phyloP scores from a whole-genome alignment of 176 grass and related monocot genomes.

The Zoysia japonica region DNA sequence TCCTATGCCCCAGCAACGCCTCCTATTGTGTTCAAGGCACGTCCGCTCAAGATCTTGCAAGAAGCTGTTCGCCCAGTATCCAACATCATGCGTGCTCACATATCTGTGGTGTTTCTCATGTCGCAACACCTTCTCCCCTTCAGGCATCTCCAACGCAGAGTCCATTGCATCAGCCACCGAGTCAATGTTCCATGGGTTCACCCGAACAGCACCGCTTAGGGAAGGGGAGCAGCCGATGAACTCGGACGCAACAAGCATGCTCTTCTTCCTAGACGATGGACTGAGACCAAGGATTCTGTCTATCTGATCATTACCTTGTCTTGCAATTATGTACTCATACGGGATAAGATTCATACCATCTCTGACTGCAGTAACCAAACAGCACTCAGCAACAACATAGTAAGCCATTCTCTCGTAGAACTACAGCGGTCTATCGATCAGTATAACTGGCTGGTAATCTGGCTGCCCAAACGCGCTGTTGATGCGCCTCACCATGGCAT shows the following conservation, averaged over 20 bases:
- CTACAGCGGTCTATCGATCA: slow-evolving; percentile 73
- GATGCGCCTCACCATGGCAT: slow-evolving; percentile 85
- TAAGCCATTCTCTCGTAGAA: slow-evolving; percentile 98
- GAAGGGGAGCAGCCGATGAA: slow-evolving; percentile 95
- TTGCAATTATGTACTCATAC: slow-evolving; percentile 85
- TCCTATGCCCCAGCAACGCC: slow-evolving; percentile 89
- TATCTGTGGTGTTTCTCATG: slow-evolving; percentile 89
- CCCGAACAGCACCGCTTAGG: slow-evolving; percentile 73
- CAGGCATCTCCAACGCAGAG: slow-evolving; percentile 68
- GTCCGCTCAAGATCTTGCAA: slow-evolving; percentile 82
- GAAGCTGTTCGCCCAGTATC: slow-evolving; percentile 96
- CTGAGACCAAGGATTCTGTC: slow-evolving; percentile 63
- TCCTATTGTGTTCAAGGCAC: slow-evolving; percentile 71
- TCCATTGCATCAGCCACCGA: slow-evolving; percentile 88
- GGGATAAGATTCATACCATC: slow-evolving; percentile 99
- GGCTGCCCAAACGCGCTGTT: slow-evolving; percentile 75
- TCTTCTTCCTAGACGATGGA: slow-evolving; percentile 62
- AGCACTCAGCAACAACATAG: slow-evolving; percentile 82
- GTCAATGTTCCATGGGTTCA: slow-evolving; percentile 96
- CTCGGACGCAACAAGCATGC: slow-evolving; percentile 83
- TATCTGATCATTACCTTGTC: slow-evolving; percentile 74
- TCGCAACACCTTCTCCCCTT: slow-evolving; percentile 72
- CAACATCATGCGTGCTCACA: slow-evolving; percentile 87
- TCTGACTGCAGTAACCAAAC: slow-evolving; percentile 89
- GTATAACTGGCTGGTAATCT: slow-evolving; percentile 73